phyloP scores from a whole-genome alignment of 345 rosid species.

The Populus tremula region DNA sequence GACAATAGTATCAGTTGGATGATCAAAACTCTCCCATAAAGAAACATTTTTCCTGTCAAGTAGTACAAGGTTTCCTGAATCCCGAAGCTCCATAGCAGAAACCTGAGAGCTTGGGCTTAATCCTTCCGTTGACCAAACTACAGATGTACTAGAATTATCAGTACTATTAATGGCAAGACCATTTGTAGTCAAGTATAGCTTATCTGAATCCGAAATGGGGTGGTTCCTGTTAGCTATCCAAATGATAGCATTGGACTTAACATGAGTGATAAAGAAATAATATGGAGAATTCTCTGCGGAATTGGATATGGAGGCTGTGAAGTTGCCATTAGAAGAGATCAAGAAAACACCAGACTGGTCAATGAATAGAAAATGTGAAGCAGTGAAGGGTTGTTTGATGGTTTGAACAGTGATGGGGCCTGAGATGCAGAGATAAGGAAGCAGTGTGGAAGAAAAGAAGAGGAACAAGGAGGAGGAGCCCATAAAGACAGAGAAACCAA shows the following conservation, averaged over 20 bases:
- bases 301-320: slow-evolving; percentile 16
- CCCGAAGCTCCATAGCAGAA: slow-evolving; percentile 12
- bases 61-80: slow-evolving; percentile 24
- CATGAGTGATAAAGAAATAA: slow-evolving; percentile 24
- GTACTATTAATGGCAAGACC: slow-evolving; percentile 10
- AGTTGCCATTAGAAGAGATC: slow-evolving; percentile 12
- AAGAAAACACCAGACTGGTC: slow-evolving; percentile 23
- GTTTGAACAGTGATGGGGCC: background rate
- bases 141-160: background rate
- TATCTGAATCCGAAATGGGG: slow-evolving; percentile 18
- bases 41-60: slow-evolving; percentile 14
- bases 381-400: slow-evolving; percentile 25
- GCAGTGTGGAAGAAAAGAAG: too few relatives aligned
- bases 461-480: too few relatives aligned
- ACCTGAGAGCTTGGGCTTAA: background rate
- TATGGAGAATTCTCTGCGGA: background rate
- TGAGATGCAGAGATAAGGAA: too few relatives aligned
- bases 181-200: slow-evolving; percentile 1
- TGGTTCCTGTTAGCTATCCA: slow-evolving; percentile 23
- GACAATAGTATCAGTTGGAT: slow-evolving; percentile 26
- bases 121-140: slow-evolving; percentile 16
- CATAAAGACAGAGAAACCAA: too few relatives aligned
- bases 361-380: slow-evolving; percentile 4
- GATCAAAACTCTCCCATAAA: slow-evolving; percentile 23
- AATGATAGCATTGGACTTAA: slow-evolving; percentile 7